Percentiles rank a stretch among this genome's conserved stretches.
These are phyloP conservation scores for Phytophthora lateralis DNA, from an alignment of 352 stramenopile genomes.

Conservation along the genomic window DNA sequence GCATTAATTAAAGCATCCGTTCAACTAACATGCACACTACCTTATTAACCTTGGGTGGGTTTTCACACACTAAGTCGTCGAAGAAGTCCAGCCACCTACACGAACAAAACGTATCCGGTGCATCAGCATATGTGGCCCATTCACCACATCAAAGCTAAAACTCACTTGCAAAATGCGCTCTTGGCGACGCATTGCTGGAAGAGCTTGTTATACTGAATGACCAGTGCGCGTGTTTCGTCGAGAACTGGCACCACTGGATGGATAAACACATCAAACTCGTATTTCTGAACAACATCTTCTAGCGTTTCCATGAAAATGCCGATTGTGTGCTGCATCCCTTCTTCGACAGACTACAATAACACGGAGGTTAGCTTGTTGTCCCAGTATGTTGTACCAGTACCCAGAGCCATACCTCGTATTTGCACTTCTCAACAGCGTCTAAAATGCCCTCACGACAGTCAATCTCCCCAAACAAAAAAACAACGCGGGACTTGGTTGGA, in stretches of 20 bases:
- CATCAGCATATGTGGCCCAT: background rate
- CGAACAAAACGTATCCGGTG: background rate
- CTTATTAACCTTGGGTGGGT: constrained; percentile 47
- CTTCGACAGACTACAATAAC: constrained; percentile 56
- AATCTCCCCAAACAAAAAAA: constrained; percentile 96
- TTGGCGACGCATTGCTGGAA: constrained; percentile 49
- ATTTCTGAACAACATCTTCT: constrained; percentile 51
- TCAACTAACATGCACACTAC: background rate
- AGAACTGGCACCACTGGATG: constrained; percentile 91
- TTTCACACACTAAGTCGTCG: constrained; percentile 66
- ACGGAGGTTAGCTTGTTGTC: background rate
- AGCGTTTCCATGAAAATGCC: constrained; percentile 82
- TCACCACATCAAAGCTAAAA: background rate
- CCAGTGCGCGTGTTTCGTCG: constrained; percentile 83
- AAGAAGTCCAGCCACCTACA: constrained; percentile 91
- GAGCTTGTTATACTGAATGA: constrained; percentile 85
- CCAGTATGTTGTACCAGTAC: background rate
- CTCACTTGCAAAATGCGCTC: constrained; percentile 53
- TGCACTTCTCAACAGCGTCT: constrained; percentile 84
- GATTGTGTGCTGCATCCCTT: constrained; percentile 83
- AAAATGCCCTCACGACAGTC: constrained; percentile 95
- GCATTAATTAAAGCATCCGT: background rate
- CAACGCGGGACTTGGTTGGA: constrained; percentile 63
- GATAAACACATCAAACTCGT: constrained; percentile 74
- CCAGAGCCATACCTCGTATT: constrained; percentile 68